These are phyloP conservation scores for Saccharomycopsis malanga DNA, from an alignment of 805 yeast genomes.

Conservation along the genomic window DNA sequence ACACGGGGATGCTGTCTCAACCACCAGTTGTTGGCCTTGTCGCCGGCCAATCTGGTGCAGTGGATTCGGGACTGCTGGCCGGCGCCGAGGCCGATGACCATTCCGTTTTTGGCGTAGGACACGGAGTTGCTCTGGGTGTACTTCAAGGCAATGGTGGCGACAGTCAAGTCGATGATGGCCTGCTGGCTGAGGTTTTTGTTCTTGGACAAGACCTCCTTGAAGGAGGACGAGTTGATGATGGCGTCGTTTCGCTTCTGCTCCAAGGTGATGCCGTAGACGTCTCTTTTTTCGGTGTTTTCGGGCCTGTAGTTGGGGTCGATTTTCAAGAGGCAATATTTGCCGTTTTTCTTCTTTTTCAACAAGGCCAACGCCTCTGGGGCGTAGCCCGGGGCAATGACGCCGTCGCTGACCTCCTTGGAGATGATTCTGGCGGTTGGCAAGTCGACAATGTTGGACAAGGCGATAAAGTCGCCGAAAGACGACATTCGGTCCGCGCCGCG, in stretches of 20 bases:
- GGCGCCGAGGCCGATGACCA: constrained; percentile 98
- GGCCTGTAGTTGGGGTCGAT: constrained; percentile 93
- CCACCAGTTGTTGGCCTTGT: constrained; percentile 99
- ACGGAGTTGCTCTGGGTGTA: constrained; percentile 99
- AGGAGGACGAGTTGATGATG: constrained; percentile 80
- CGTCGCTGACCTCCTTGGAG: constrained; percentile 95
- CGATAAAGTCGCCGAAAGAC: constrained; percentile 97
- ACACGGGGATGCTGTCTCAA: constrained; percentile 97
- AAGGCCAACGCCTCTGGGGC: constrained; percentile 87
- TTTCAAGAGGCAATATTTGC: constrained; percentile 94
- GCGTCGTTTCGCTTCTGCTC: constrained; percentile 99
- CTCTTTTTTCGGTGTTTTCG: constrained; percentile 76
- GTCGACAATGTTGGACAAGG: constrained; percentile 93
- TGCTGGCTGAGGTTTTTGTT: constrained; percentile 86
- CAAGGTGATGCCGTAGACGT: constrained; percentile 90
- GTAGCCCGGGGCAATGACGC: constrained; percentile 97
- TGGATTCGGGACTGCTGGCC: constrained; percentile 99
- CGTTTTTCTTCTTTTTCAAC: constrained; percentile 88
- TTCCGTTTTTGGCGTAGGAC: constrained; percentile 97
- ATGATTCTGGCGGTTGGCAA: constrained; percentile 94
- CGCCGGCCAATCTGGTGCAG: constrained; percentile 99
- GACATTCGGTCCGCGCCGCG: constrained; percentile 99
- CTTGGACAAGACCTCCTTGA: constrained; percentile 84
- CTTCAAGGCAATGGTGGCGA: constrained; percentile 94
- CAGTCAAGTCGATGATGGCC: constrained; percentile 88